phyloP scores from a whole-genome alignment of 2,329 filamentous ascomycete genomes.

The Cercospora beticola region DNA sequence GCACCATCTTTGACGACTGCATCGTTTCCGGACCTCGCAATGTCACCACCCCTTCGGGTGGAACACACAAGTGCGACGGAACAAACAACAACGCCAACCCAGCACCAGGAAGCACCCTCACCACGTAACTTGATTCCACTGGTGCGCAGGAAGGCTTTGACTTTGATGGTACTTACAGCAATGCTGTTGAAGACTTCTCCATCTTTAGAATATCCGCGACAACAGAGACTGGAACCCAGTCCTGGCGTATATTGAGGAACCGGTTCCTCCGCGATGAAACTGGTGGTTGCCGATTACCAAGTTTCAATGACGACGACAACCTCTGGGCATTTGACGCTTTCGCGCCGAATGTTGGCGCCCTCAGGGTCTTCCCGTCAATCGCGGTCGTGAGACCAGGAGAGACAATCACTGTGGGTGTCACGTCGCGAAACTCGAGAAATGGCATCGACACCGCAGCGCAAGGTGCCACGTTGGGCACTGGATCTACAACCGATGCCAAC shows the following conservation, averaged over 20 bases:
- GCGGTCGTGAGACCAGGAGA: slow-evolving; percentile 5
- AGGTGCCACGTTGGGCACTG: slow-evolving; percentile 16
- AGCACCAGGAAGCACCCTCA: slow-evolving; percentile 22
- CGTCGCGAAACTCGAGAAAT: not conserved
- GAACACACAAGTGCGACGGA: slow-evolving; percentile 26
- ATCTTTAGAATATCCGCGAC: slow-evolving; percentile 21
- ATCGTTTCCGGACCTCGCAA: slow-evolving; percentile 20
- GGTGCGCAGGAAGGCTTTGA: slow-evolving; percentile 14
- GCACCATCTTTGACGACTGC: slow-evolving; percentile 27
- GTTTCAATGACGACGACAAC: not conserved
- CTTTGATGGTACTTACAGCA: slow-evolving; percentile 25
- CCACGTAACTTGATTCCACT: slow-evolving; percentile 23
- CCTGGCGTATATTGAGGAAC: slow-evolving; percentile 27
- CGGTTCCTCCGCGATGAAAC: slow-evolving; percentile 3
- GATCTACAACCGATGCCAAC: slow-evolving; percentile 5
- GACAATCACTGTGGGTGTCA: not conserved
- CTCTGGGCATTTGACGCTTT: slow-evolving; percentile 22
- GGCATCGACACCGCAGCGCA: not conserved
- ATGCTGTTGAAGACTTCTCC: slow-evolving; percentile 23
- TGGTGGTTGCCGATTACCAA: slow-evolving; percentile 25
- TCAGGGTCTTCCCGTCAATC: slow-evolving; percentile 1
- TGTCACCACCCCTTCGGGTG: slow-evolving; percentile 24
- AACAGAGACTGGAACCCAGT: slow-evolving; percentile 1
- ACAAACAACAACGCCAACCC: slow-evolving; percentile 18
- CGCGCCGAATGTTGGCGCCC: not conserved